These are phyloP conservation scores for Acanthamoeba lenticulata DNA, from an alignment of 208 protist genomes.

Conservation along the genomic window DNA sequence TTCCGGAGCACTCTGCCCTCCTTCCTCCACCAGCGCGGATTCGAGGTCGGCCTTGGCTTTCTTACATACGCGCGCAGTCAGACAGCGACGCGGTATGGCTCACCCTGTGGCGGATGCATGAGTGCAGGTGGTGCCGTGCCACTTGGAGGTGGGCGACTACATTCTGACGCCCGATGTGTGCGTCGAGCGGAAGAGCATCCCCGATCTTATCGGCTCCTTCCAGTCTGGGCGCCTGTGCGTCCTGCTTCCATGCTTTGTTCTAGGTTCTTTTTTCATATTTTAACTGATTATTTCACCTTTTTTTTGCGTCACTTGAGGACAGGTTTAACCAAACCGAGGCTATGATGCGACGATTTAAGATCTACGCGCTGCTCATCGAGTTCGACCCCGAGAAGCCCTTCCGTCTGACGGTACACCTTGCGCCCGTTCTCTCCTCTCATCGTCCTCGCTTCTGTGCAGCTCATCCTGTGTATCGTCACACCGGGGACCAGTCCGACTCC, in stretches of 20 bases:
- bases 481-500: neutral
- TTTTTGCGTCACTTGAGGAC: too few relatives aligned
- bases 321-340: constrained; percentile 84
- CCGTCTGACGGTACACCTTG: constrained; percentile 70
- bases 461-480: too few relatives aligned
- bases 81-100: too few relatives aligned
- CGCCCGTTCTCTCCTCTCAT: neutral
- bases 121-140: constrained; percentile 22
- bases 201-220: constrained; percentile 90
- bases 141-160: constrained; percentile 90
- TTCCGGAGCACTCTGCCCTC: constrained; percentile 90
- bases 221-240: constrained; percentile 86
- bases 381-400: constrained; percentile 88
- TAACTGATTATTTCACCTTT: too few relatives aligned
- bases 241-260: too few relatives aligned
- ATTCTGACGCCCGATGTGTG: constrained; percentile 87
- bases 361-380: constrained; percentile 90
- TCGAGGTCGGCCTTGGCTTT: constrained; percentile 72
- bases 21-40: constrained; percentile 84
- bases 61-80: too few relatives aligned
- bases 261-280: too few relatives aligned
- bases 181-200: constrained; percentile 91
- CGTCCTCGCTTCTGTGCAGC: too few relatives aligned
- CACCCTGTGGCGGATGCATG: neutral
- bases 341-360: constrained; percentile 87